Base-by-base conservation (phyloP, 768 basidiomycete species). In the Serendipita sp. region DNA sequence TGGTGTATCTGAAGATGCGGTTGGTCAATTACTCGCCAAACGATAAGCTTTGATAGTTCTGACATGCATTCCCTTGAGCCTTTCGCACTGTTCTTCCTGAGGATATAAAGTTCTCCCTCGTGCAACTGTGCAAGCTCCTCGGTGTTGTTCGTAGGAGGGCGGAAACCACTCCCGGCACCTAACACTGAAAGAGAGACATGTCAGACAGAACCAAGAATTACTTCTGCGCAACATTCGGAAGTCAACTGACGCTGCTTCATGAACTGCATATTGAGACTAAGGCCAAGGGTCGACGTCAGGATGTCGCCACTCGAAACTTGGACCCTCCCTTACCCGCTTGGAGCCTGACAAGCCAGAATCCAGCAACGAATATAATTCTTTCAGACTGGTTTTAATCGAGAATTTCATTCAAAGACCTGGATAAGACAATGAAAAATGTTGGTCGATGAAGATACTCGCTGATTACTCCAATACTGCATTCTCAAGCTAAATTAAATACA, bases 41-140 rank as follows among this genome's bases (percentile, higher is more conserved):
- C 15, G 37, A 31, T 50, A 53, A 60, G 34, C n/a, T 31, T 6
- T 40, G 4, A 4, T 62, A 66, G 33, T 33, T 77, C 91, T 67
- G 71, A 96, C 93, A 97, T 96, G 91, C 95, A 98, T 79, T 98
- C 95, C 69, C 94, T 78, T 23, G 88, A 88, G 23, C 90, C 87
- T 66, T 93, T 87, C 69, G 96, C 85, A 69, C 88, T 89, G 63
- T 90, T 92, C 44, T 92, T 89, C 44, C 95, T 83, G 63, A 94
- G 85, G 64, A 97, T 84, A 75, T 86, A 93, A 29, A 99, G 82
- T 73, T 91, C 87, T 1, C 95, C 95, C 37, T 86, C 84, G 23
- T 89, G 86, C 65, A 97, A 90, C 76, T 95, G 94, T 60, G 93
- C 90, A 44, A 98, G 87, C 74, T 98, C 95, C 36, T 60, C 55